Evolutionary conservation across 306 rosid species (phyloP).

Genomic region (Acacia melanoxylon): DNA sequence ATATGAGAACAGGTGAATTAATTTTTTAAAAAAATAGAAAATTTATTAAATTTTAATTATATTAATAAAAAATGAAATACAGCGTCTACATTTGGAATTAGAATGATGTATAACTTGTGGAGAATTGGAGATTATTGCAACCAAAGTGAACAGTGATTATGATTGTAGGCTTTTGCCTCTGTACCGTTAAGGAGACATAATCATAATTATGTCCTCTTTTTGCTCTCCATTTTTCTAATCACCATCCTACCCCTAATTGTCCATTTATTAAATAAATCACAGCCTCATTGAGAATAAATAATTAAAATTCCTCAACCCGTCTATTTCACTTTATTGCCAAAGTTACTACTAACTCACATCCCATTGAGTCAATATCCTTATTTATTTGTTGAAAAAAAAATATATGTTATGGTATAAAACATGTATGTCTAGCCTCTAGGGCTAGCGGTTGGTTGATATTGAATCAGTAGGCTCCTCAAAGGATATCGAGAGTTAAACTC

Average conservation of each 20-base stretch:
- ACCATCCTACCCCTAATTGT: neutral
- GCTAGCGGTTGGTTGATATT: no score
- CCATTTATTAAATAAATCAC: neutral
- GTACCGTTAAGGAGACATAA: conserved; percentile 49
- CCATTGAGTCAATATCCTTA: no score
- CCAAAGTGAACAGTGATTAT: conserved; percentile 33
- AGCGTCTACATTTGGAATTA: neutral
- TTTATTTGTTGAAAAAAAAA: no score
- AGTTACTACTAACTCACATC: no score
- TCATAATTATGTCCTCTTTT: conserved; percentile 31
- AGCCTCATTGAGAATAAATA: neutral
- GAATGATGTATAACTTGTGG: neutral
- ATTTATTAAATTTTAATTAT: no score
- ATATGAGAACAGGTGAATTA: no score
- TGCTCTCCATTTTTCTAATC: neutral
- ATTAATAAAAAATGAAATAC: neutral
- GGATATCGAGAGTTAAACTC: no score
- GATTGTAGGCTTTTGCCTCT: conserved; percentile 26
- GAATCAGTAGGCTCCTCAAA: no score
- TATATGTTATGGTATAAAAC: no score
- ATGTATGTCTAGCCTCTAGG: no score
- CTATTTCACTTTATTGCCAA: no score
- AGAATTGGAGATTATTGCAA: neutral
- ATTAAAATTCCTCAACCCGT: neutral
- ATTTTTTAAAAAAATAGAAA: no score